phyloP scores from a whole-genome alignment of 2,329 filamentous ascomycete genomes.

The Arthrinium phaeospermum region DNA sequence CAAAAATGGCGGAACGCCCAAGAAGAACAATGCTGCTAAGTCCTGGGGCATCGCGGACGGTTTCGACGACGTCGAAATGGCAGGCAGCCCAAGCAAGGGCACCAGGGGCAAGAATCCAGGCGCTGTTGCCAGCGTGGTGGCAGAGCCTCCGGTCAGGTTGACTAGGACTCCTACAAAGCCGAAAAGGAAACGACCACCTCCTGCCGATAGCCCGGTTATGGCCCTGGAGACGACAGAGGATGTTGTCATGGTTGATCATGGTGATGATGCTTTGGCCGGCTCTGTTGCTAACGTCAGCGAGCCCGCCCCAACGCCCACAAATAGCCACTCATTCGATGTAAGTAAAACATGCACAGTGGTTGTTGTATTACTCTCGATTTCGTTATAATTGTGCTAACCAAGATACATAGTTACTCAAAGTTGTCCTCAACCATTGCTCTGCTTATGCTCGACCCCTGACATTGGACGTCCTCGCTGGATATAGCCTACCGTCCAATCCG shows the following conservation, averaged over 20 bases:
- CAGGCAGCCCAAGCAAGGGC: constrained; percentile 58
- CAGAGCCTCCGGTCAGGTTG: constrained; percentile 44
- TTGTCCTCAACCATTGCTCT: constrained; percentile 67
- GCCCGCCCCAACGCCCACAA: constrained; percentile 16
- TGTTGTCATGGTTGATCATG: constrained; percentile 40
- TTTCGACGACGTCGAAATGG: constrained; percentile 72
- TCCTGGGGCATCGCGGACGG: constrained; percentile 71
- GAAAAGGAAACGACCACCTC: constrained; percentile 70
- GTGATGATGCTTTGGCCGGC: constrained; percentile 16
- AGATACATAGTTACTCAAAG: constrained; percentile 56
- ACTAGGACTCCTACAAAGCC: constrained; percentile 65
- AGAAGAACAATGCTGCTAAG: constrained; percentile 59
- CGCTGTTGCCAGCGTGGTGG: constrained; percentile 50
- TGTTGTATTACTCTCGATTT: no score
- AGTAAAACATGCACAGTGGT: constrained; percentile 25
- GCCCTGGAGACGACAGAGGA: constrained; percentile 60
- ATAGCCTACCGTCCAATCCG: constrained; percentile 69
- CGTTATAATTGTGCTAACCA: background rate
- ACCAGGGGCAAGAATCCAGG: constrained; percentile 49
- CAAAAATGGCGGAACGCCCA: constrained; percentile 58
- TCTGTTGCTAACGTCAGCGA: background rate
- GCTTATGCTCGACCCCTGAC: constrained; percentile 62
- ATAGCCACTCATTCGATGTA: constrained; percentile 51
- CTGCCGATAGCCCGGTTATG: constrained; percentile 68
- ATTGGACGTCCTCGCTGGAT: constrained; percentile 70